Conservation (phyloP, 2,329 filamentous ascomycete genomes). For the Ceratocystis papillata region DNA sequence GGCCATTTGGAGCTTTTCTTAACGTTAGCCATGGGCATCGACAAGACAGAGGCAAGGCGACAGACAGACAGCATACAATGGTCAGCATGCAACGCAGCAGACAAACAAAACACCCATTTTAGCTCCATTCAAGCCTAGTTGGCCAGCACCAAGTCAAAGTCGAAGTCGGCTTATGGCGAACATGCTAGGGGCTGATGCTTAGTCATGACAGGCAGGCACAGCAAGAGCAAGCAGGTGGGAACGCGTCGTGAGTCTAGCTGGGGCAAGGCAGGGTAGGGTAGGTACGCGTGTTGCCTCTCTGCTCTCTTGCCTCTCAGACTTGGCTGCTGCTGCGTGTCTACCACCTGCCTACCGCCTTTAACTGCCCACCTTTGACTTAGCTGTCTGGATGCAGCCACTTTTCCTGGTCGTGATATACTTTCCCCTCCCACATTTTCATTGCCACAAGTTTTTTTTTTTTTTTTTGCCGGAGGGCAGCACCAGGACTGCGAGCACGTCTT, state of each 20-base stretch:
- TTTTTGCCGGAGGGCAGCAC: too few relatives aligned
- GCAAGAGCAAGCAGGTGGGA: not conserved
- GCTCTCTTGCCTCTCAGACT: not conserved
- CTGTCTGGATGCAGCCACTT: too few relatives aligned
- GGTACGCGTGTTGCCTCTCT: not conserved
- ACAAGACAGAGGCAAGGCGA: not conserved
- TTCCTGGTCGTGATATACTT: not conserved
- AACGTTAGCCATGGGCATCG: slow-evolving; percentile 5
- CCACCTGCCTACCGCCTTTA: not conserved
- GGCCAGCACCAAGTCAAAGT: too few relatives aligned
- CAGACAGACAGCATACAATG: not conserved
- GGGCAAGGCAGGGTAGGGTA: not conserved
- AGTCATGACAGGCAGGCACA: not conserved
- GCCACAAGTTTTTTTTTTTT: too few relatives aligned
- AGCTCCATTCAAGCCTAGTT: not conserved
- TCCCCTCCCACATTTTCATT: not conserved
- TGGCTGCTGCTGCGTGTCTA: not conserved
- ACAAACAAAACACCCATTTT: not conserved
- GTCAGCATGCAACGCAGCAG: not conserved
- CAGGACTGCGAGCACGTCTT: too few relatives aligned
- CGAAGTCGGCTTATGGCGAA: too few relatives aligned
- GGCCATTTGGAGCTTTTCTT: slow-evolving; percentile 17
- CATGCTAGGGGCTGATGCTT: not conserved
- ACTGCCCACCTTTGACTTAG: not conserved
- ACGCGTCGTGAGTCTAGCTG: not conserved